Evolutionary conservation across 768 basidiomycete species (phyloP).

Genomic region (Xerocomus spinulosus): DNA sequence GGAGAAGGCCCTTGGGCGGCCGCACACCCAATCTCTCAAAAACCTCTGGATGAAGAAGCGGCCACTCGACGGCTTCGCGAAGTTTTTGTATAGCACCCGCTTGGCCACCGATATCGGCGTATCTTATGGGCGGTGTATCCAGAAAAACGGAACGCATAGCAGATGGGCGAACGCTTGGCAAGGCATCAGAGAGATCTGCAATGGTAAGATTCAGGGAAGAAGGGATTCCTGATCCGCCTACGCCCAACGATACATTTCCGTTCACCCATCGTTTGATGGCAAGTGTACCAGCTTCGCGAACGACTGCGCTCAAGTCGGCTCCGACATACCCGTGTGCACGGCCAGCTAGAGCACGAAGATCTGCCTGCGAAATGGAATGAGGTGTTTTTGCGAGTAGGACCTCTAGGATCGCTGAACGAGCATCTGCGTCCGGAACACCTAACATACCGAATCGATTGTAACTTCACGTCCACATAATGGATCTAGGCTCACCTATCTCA

Average conservation of each 20-base stretch:
- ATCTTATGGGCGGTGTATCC: slow-evolving; percentile 76
- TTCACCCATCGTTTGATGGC: slow-evolving; percentile 83
- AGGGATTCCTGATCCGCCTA: slow-evolving; percentile 6
- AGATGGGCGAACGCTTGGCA: slow-evolving; percentile 82
- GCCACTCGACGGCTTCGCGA: slow-evolving; percentile 94
- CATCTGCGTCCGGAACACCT: slow-evolving; percentile 88
- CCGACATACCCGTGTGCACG: slow-evolving; percentile 96
- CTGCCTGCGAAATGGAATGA: slow-evolving; percentile 54
- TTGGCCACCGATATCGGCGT: slow-evolving; percentile 90
- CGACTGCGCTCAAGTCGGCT: slow-evolving; percentile 87
- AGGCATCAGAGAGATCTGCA: slow-evolving; percentile 62
- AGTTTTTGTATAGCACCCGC: slow-evolving; percentile 75
- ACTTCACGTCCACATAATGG: slow-evolving; percentile 1
- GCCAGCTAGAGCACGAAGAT: slow-evolving; percentile 63
- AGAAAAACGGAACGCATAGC: slow-evolving; percentile 93
- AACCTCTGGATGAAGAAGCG: slow-evolving; percentile 77
- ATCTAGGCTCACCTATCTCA: slow-evolving; percentile 67
- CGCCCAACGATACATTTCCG: slow-evolving; percentile 5
- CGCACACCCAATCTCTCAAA: slow-evolving; percentile 84
- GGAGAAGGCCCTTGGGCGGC: slow-evolving; percentile 83
- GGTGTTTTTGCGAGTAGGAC: slow-evolving; percentile 82
- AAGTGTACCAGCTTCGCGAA: slow-evolving; percentile 87
- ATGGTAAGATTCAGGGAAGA: slow-evolving; percentile 43
- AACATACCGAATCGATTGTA: slow-evolving; percentile 2
- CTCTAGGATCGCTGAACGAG: slow-evolving; percentile 80